Evolutionary conservation across 2,329 filamentous ascomycete genomes (phyloP), one percentile per base, ranked within the genome.

Genomic region (Colletotrichum sp.): DNA sequence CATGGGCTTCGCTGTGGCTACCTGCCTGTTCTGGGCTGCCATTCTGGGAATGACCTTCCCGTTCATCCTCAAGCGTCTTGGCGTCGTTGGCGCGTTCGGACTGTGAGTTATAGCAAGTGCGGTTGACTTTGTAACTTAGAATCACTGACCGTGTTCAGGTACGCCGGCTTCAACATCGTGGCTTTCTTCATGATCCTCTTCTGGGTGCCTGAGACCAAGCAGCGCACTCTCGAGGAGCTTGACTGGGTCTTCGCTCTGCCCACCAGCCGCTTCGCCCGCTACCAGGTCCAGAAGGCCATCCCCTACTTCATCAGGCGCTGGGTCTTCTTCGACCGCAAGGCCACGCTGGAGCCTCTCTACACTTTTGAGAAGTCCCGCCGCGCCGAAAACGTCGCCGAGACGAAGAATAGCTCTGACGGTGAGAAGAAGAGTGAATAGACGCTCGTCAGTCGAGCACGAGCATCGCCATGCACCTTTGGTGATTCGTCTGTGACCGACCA

Each of bases 1-100:
- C 72, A 95, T 95, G 93, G 90, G 89, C 0, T 94, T 90, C 84
- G 90, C 92, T 9, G 93, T 94, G 10, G 91, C 93, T 2, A 94
- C 92, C 1, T 93, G 92, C 77, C 86, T 93, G 9, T 89, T 89
- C 80, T 91, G 89, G 88, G 91, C 90, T 0, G 87, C 90, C 0
- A 89, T 94, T 0, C 84, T 93, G 62, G 89, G 90, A n/a, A 90
- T 94, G 68, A 93, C 91, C 0, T 92, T 93, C 80, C 92, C 92
- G 3, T 85, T 89, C 63, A 89, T 93, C 84, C 83, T 93, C 15
- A 82, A 82, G 4, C 79, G 81, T 13, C 77, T 90, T 1, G 83
- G 84, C 4, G 85, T 88, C 62, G 34, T 78, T 13, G 77, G 77
- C 28, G 77, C 90, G 0, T 92, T 92, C 78, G 85, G 87, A 3